A percentile compares a stretch with the other conserved stretches of the same genome.
These are phyloP conservation scores for Hibiscus trionum DNA, from an alignment of 345 rosid genomes.

Conservation along the genomic window DNA sequence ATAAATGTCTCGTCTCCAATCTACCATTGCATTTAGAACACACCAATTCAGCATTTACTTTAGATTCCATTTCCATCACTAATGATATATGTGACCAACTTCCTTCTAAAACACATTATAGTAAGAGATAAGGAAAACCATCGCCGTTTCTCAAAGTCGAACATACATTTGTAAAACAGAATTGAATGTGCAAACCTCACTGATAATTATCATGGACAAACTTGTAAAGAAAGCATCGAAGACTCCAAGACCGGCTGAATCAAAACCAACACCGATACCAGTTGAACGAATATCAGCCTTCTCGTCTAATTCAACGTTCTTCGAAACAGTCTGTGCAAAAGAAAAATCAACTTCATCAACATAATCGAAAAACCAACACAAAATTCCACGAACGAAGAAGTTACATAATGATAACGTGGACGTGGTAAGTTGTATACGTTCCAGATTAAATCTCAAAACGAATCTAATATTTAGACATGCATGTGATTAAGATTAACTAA, in stretches of 20 bases:
- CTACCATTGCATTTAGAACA: conserved; percentile 21
- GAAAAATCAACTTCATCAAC: neutral
- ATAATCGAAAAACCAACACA: neutral
- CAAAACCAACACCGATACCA: conserved; percentile 45
- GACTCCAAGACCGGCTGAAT: conserved; percentile 63
- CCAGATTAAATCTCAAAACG: neutral
- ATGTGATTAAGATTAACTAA: too few species aligned
- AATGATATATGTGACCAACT: neutral
- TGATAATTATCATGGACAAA: conserved; percentile 86
- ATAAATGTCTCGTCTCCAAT: conserved; percentile 98
- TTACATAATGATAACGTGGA: neutral
- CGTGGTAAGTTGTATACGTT: neutral
- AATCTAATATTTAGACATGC: neutral
- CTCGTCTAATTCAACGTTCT: conserved; percentile 25
- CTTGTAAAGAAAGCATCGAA: conserved; percentile 90
- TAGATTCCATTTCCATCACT: neutral
- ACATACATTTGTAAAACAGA: neutral
- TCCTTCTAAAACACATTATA: neutral
- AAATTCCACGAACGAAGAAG: neutral
- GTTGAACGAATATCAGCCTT: conserved; percentile 22
- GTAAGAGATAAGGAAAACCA: neutral
- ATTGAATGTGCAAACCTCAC: conserved; percentile 57
- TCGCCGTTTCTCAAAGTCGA: neutral
- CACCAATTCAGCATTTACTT: neutral
- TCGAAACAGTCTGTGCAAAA: conserved; percentile 35